phyloP scores from a whole-genome alignment of 805 yeast species.

The Nakazawaea peltata region DNA sequence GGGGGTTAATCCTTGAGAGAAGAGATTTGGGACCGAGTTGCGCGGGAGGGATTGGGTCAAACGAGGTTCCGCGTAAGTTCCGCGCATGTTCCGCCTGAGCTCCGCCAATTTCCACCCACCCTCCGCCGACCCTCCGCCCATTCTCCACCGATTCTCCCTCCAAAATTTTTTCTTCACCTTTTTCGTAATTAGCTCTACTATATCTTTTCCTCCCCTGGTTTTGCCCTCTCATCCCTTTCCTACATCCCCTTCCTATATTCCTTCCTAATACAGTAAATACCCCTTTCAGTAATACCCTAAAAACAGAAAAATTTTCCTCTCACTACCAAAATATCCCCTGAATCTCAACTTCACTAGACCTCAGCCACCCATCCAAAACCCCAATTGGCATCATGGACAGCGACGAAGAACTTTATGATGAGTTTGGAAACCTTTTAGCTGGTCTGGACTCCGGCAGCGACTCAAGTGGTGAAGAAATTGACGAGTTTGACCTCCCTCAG shows the following conservation, averaged over 20 bases:
- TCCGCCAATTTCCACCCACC: not conserved
- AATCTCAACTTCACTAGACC: slow-evolving; percentile 39
- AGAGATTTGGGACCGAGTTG: not conserved
- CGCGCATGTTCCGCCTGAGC: too few species aligned
- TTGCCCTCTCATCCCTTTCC: too few species aligned
- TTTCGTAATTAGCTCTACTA: too few species aligned
- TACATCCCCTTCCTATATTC: too few species aligned
- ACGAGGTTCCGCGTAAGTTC: too few species aligned
- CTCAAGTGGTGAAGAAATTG: slow-evolving; percentile 19
- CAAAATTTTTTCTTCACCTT: not conserved
- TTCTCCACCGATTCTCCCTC: not conserved
- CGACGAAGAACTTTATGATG: slow-evolving; percentile 2
- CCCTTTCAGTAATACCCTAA: too few species aligned
- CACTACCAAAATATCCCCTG: slow-evolving; percentile 41
- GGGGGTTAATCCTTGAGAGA: too few species aligned
- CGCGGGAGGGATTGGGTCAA: not conserved
- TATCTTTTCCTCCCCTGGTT: not conserved
- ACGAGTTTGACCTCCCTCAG: too few species aligned
- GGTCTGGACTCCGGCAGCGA: slow-evolving; percentile 42
- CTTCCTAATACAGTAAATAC: too few species aligned
- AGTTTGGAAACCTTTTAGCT: slow-evolving; percentile 62
- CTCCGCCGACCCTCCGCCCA: not conserved
- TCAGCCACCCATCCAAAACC: slow-evolving; percentile 25
- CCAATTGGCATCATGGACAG: slow-evolving; percentile 5
- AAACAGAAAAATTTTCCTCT: not conserved